phyloP scores from a whole-genome alignment of 129 eudicot species.

The Lactuca saligna region DNA sequence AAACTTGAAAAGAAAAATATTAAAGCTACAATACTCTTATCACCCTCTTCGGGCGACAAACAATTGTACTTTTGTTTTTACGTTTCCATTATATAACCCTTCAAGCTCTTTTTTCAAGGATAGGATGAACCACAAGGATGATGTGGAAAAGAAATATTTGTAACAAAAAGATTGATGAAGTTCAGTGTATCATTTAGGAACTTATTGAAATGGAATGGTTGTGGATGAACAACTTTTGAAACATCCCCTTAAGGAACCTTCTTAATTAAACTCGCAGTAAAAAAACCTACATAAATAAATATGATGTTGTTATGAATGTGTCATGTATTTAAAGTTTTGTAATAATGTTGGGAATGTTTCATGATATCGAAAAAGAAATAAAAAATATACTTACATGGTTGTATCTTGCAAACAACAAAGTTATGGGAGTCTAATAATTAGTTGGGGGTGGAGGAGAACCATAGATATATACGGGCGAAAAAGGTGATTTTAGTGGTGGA shows the following conservation, averaged over 20 bases:
- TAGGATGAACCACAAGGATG: too few relatives aligned
- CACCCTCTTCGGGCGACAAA: conserved; percentile 18
- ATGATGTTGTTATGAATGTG: background rate
- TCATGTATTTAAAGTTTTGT: background rate
- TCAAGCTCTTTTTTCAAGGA: background rate
- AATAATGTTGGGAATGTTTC: background rate
- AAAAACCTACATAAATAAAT: conserved; percentile 27
- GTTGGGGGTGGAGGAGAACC: conserved; percentile 33
- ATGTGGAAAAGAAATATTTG: background rate
- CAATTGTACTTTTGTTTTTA: background rate
- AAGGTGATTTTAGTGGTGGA: conserved; percentile 18
- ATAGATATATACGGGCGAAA: conserved; percentile 9
- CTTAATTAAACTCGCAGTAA: conserved; percentile 20
- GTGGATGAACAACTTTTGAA: conserved; percentile 19
- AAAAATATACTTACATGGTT: conserved; percentile 5
- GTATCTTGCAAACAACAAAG: background rate
- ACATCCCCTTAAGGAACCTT: conserved; percentile 30
- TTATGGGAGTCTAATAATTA: conserved; percentile 25
- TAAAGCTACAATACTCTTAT: conserved; percentile 9
- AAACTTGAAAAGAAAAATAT: background rate
- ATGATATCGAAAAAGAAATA: background rate
- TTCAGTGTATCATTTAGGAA: conserved; percentile 27
- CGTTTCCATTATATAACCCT: background rate
- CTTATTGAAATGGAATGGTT: conserved; percentile 27
- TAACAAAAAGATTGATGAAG: conserved; percentile 2